phyloP scores from a whole-genome alignment of 2,329 filamentous ascomycete species.

The Phyllosticta paracitricarpa region DNA sequence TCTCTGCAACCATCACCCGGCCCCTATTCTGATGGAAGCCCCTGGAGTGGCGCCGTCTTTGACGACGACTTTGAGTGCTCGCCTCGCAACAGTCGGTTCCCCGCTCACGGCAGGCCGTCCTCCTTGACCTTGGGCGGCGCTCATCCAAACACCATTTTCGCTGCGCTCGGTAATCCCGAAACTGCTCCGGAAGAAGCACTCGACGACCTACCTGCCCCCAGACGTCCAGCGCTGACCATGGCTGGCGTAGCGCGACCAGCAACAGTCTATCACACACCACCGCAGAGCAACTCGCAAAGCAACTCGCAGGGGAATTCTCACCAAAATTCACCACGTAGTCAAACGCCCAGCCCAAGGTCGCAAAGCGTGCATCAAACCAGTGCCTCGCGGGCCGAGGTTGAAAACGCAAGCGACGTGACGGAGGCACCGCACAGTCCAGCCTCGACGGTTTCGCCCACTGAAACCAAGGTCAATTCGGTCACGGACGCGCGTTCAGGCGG shows the following conservation, averaged over 20 bases:
- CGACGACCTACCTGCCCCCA: not conserved
- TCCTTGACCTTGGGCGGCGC: not conserved
- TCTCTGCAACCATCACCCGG: not conserved
- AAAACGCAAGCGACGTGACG: not conserved
- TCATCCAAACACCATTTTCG: not conserved
- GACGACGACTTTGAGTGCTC: not conserved
- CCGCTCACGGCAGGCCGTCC: not conserved
- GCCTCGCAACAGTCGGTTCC: not conserved
- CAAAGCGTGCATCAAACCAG: not conserved
- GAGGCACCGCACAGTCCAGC: not conserved
- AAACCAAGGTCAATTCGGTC: not conserved
- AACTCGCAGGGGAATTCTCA: not conserved
- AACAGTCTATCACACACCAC: not conserved
- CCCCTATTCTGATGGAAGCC: not conserved
- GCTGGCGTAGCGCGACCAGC: too few relatives aligned
- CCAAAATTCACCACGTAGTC: not conserved
- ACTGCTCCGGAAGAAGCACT: not conserved
- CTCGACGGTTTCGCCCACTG: not conserved
- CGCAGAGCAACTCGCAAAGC: not conserved
- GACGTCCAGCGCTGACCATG: not conserved
- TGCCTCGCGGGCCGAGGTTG: not conserved
- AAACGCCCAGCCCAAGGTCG: not conserved
- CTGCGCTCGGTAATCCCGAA: not conserved
- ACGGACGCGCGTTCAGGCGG: too few relatives aligned
- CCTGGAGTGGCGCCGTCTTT: not conserved